These are phyloP conservation scores for Lactuca sativa DNA, from an alignment of 129 eudicot species.

Conservation along the genomic window DNA sequence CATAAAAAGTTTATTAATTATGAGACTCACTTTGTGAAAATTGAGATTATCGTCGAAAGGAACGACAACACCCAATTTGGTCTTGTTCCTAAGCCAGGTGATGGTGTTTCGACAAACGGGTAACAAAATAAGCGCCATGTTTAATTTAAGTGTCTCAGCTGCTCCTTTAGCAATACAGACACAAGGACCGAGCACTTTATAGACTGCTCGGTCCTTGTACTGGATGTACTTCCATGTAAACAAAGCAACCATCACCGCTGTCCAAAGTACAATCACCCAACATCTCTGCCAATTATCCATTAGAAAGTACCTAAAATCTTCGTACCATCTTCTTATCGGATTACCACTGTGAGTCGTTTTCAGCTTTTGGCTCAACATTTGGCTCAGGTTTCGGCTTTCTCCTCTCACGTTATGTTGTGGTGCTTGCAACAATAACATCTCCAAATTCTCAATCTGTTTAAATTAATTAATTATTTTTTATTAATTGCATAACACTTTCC, in stretches of 20 bases:
- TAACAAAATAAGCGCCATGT: constrained; percentile 80
- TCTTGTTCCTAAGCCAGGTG: constrained; percentile 89
- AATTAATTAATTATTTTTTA: not conserved
- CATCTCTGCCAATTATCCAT: constrained; percentile 79
- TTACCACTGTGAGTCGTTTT: constrained; percentile 42
- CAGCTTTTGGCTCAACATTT: constrained; percentile 66
- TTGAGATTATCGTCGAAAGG: constrained; percentile 87
- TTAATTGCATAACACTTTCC: not conserved
- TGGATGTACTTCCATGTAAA: constrained; percentile 70
- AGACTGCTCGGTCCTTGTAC: constrained; percentile 52
- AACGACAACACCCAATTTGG: constrained; percentile 52
- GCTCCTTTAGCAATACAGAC: constrained; percentile 88
- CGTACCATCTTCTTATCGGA: constrained; percentile 40
- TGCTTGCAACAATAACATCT: constrained; percentile 72
- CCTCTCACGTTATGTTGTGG: constrained; percentile 54
- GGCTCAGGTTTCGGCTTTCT: constrained; percentile 58
- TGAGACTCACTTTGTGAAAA: constrained; percentile 72
- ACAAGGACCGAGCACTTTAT: constrained; percentile 64
- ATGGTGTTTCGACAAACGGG: constrained; percentile 89
- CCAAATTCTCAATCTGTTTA: constrained; percentile 72
- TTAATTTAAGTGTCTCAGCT: constrained; percentile 83
- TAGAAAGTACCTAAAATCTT: constrained; percentile 54
- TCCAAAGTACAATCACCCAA: constrained; percentile 86
- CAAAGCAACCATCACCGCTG: constrained; percentile 56
- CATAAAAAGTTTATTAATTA: not conserved